Percentiles rank a stretch among this genome's conserved stretches.
These are phyloP conservation scores for Penicillium mononematosum DNA, from an alignment of 495 filamentous ascomycete genomes.

Conservation along the genomic window DNA sequence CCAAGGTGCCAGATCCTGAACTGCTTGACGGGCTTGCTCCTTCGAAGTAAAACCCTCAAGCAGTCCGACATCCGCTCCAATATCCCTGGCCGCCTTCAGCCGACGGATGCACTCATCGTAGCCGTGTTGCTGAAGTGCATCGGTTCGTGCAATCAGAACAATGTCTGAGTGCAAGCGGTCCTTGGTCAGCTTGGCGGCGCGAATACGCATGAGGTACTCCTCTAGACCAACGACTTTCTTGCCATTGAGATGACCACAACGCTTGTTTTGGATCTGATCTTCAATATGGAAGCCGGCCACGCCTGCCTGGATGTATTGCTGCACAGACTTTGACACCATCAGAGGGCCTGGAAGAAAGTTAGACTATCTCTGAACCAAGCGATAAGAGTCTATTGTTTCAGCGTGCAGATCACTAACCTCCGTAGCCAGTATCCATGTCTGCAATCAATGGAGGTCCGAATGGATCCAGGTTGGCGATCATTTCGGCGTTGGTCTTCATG, in stretches of 20 bases:
- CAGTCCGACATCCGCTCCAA: slow-evolving; percentile 63
- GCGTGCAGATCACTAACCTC: slow-evolving; percentile 38
- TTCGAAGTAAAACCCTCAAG: slow-evolving; percentile 61
- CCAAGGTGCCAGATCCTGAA: slow-evolving; percentile 55
- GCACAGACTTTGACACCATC: slow-evolving; percentile 62
- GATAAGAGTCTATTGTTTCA: neutral
- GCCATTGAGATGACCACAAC: slow-evolving; percentile 60
- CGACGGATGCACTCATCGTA: slow-evolving; percentile 60
- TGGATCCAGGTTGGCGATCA: slow-evolving; percentile 63
- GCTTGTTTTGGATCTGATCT: slow-evolving; percentile 67
- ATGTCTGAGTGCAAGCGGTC: slow-evolving; percentile 55
- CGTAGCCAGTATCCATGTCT: slow-evolving; percentile 69
- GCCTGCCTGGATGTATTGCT: slow-evolving; percentile 63
- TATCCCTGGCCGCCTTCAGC: slow-evolving; percentile 53
- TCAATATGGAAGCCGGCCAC: slow-evolving; percentile 72
- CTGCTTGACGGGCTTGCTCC: slow-evolving; percentile 51
- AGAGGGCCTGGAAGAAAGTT: slow-evolving; percentile 46
- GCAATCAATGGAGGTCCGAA: slow-evolving; percentile 60
- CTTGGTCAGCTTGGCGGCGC: slow-evolving; percentile 49
- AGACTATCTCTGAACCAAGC: neutral
- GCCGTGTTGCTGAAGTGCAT: slow-evolving; percentile 61
- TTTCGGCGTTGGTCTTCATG: slow-evolving; percentile 63
- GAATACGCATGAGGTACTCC: slow-evolving; percentile 57
- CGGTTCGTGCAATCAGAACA: slow-evolving; percentile 68
- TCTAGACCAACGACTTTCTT: slow-evolving; percentile 59